Conservation (phyloP, 495 filamentous ascomycete species). For the Aeminium ludgeri region DNA sequence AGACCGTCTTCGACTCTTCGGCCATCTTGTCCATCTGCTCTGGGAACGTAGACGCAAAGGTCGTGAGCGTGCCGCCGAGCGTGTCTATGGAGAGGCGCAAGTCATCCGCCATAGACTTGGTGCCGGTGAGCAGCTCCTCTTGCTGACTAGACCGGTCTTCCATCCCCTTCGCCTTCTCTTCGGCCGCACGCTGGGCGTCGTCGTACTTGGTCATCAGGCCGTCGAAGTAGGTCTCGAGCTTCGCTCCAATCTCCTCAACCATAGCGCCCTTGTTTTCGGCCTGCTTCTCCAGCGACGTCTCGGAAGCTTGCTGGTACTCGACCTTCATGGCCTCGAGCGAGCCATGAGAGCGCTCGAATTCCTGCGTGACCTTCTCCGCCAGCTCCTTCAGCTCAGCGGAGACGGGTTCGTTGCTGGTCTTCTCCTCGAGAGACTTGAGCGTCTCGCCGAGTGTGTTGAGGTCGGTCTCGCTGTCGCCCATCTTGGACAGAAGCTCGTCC, state of each 20-base stretch:
- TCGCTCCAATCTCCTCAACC: conserved; percentile 39
- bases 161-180: conserved; percentile 49
- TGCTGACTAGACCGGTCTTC: conserved; percentile 49
- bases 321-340: conserved; percentile 51
- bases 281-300: conserved; percentile 50
- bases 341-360: conserved; percentile 62
- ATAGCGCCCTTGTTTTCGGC: conserved; percentile 42
- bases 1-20: conserved; percentile 68
- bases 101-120: conserved; percentile 68
- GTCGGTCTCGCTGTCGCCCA: conserved; percentile 39
- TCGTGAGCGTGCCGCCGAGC: conserved; percentile 48
- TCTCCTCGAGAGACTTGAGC: conserved; percentile 28
- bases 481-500: conserved; percentile 46
- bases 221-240: conserved; percentile 64
- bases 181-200: conserved; percentile 51
- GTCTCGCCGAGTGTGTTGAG: conserved; percentile 37
- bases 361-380: conserved; percentile 57
- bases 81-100: conserved; percentile 68
- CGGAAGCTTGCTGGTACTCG: conserved; percentile 62
- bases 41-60: conserved; percentile 32
- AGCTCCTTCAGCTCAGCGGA: conserved; percentile 59
- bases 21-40: conserved; percentile 70
- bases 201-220: conserved; percentile 70
- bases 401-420: conserved; percentile 31
- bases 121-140: conserved; percentile 50